Evolutionary conservation across 78 protist species (phyloP).

Genomic region (Corallochytrium limacisporum): DNA sequence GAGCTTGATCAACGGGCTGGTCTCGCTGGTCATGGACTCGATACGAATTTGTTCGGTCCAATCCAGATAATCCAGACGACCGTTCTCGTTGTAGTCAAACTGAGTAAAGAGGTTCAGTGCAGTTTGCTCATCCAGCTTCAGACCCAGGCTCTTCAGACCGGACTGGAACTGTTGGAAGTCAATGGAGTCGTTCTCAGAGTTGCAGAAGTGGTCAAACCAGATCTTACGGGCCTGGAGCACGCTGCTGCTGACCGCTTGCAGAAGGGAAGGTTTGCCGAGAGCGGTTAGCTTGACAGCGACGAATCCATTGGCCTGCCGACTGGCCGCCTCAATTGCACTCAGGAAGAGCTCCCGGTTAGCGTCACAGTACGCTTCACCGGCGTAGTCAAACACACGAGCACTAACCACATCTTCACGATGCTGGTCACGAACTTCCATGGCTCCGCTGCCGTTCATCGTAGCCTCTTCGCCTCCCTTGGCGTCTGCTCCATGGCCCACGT

Average conservation of each 20-base stretch:
- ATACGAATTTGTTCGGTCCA: not conserved
- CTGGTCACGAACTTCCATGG: not conserved
- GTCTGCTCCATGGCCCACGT: constrained; percentile 9
- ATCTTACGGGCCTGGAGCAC: not conserved
- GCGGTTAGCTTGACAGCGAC: constrained; percentile 26
- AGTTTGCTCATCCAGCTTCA: not conserved
- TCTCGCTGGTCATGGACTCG: too few relatives aligned
- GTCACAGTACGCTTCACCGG: constrained; percentile 21
- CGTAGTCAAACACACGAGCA: constrained; percentile 22
- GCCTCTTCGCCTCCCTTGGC: constrained; percentile 1
- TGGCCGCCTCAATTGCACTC: constrained; percentile 20
- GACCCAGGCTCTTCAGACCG: not conserved
- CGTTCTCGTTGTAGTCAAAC: not conserved
- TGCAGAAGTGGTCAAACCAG: not conserved
- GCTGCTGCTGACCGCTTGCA: not conserved
- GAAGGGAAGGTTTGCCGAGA: constrained; percentile 36
- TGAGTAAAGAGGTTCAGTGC: not conserved
- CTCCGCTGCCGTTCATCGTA: not conserved
- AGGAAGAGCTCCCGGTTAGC: not conserved
- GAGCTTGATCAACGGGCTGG: not conserved
- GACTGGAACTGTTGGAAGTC: not conserved
- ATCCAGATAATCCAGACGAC: constrained; percentile 15
- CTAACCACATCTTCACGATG: not conserved
- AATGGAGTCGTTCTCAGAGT: not conserved
- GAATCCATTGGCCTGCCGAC: not conserved